Percentiles rank a stretch among this genome's conserved stretches.
Evolutionary conservation across 1,284 basidiomycete species (phyloP).

Genomic region (Cryptococcus sp.): DNA sequence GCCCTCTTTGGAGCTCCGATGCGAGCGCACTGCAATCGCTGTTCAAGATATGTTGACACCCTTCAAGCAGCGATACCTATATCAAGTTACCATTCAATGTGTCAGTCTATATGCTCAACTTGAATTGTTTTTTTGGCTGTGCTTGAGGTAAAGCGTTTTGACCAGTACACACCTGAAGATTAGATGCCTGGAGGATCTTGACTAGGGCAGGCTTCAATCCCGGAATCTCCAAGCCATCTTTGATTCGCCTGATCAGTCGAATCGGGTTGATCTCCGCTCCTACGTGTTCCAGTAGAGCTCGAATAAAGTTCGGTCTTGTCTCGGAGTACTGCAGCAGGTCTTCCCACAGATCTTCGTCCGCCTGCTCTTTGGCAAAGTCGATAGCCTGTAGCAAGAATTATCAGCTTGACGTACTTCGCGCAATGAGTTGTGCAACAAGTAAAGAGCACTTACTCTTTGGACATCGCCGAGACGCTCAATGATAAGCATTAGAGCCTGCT

Average conservation of each 20-base stretch:
- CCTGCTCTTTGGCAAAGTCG: conserved; percentile 97
- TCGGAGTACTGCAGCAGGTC: conserved; percentile 93
- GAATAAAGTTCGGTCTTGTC: conserved; percentile 93
- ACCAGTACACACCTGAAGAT: conserved; percentile 60
- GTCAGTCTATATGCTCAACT: conserved; percentile 89
- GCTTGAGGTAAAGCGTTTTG: too few species aligned
- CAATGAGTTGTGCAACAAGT: too few species aligned
- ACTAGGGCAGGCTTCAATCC: conserved; percentile 91
- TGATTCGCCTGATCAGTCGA: conserved; percentile 87
- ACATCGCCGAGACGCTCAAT: conserved; percentile 95
- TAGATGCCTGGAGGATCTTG: conserved; percentile 95
- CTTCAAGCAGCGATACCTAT: conserved; percentile 75
- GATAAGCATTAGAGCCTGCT: conserved; percentile 88
- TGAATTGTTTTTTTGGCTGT: too few species aligned
- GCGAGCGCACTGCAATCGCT: conserved; percentile 78
- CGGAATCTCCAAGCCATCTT: conserved; percentile 92
- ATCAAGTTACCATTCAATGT: conserved; percentile 88
- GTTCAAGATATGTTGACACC: conserved; percentile 81
- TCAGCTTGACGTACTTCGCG: too few species aligned
- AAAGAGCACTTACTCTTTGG: conserved; percentile 62
- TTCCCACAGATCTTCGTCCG: conserved; percentile 97
- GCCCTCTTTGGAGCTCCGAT: conserved; percentile 66
- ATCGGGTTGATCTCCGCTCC: conserved; percentile 96
- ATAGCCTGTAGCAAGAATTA: conserved; percentile 66
- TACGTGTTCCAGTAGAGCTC: conserved; percentile 90